Evolutionary conservation across 352 stramenopile species (phyloP), one percentile per base, ranked within the genome.

Genomic region (Phytophthora pluvialis): DNA sequence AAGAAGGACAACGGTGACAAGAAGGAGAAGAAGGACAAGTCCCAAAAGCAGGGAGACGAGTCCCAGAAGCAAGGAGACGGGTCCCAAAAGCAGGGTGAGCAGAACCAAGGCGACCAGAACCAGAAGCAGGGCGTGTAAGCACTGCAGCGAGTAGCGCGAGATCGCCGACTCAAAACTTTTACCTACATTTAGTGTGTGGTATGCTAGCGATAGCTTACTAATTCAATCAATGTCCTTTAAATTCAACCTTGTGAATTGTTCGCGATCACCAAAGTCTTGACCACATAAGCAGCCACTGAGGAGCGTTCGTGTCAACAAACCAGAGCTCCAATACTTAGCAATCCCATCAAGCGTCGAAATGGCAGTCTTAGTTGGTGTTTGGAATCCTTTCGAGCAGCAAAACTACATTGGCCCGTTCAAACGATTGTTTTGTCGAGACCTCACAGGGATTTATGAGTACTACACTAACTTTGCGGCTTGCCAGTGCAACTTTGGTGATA

Each of bases 51-150:
- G 36, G 21, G 13, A 5, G 21, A 48, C 18, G 10, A 32, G 6
- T 57, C 49, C 6, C 33, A 61, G 10, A 51, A 62, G 42, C 54
- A 62, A 31, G 36, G 25, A 7, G 32, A 62, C n/a, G 31, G 53
- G 54, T 47, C 54, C 8, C 29, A 53, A 15, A 61, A 61, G 31
- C 43, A 62, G 54, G 43, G 43, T 6, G 32, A 54, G 32, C 43
- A 53, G 38, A 47, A 49, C 13, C 51, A 59, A n/a, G n/a, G n/a
- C 13, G 38, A 44, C 2, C 35, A 51, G 32, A 33, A 53, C 43
- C 43, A 62, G 43, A 62, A 62, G 54, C 54, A 62, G 43, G 54
- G 54, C 10, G 10, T 54, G 18, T 52, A 52, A 60, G 13, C 39
- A 52, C 28, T 52, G 45, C 15, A 16, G n/a, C 8, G 40, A 36